phyloP scores from a whole-genome alignment of 1,284 basidiomycete genomes.

The Rhodotorula sp. region DNA sequence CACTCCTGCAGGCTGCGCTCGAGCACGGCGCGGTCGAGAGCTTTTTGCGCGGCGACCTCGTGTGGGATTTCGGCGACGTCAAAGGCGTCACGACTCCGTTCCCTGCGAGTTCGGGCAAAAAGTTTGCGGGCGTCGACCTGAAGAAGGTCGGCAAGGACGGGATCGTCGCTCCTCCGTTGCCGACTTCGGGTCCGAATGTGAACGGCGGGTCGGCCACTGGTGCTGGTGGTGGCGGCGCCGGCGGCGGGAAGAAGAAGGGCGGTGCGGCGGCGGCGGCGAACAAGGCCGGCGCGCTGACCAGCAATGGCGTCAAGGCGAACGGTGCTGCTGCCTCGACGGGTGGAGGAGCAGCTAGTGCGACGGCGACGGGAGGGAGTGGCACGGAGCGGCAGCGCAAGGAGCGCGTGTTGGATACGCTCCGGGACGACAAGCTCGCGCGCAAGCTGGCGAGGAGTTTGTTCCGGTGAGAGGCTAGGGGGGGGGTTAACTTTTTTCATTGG shows the following conservation, averaged over 20 bases:
- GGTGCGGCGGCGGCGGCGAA: not conserved
- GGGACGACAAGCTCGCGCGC: slow-evolving; percentile 36
- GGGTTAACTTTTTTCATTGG: no score
- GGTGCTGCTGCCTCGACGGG: not conserved
- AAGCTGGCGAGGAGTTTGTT: slow-evolving; percentile 34
- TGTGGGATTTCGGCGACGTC: slow-evolving; percentile 34
- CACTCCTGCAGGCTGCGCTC: slow-evolving; percentile 24
- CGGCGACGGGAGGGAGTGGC: not conserved
- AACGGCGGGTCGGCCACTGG: not conserved
- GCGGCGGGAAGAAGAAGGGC: slow-evolving; percentile 6
- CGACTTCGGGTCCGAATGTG: not conserved
- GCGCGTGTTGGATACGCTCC: slow-evolving; percentile 22
- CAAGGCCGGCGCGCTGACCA: not conserved
- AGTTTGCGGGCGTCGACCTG: slow-evolving; percentile 27
- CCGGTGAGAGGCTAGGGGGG: not conserved
- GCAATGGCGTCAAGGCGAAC: slow-evolving; percentile 5
- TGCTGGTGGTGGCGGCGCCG: not conserved
- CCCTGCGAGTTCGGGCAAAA: not conserved
- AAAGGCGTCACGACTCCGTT: slow-evolving; percentile 24
- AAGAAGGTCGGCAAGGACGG: slow-evolving; percentile 34
- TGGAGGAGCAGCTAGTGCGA: not conserved
- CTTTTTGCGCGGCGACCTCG: slow-evolving; percentile 29
- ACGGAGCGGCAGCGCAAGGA: slow-evolving; percentile 20
- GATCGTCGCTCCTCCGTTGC: slow-evolving; percentile 29
- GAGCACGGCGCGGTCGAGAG: slow-evolving; percentile 32